Conservation (phyloP, 371 early-diverging fungal genomes). For the Mucor plumbeus region DNA sequence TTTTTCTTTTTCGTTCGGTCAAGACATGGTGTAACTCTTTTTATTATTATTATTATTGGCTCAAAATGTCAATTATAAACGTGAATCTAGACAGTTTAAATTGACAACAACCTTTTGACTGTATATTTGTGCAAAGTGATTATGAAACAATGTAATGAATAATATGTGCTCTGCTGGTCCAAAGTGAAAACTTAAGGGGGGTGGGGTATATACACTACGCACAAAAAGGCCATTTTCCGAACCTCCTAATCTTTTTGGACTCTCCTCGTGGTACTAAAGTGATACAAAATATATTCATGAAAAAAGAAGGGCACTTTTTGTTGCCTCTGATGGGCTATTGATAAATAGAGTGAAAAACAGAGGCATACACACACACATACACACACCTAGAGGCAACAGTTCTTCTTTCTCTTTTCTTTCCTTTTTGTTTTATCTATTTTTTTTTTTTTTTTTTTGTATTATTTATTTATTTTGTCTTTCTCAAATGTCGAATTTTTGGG, state of each 20-base stretch:
- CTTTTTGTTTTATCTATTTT: neutral
- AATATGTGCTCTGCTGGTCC: neutral
- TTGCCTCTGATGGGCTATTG: neutral
- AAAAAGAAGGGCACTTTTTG: slow-evolving; percentile 4
- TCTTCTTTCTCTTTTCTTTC: neutral
- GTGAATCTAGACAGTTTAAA: neutral
- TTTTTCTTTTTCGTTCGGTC: too few relatives aligned
- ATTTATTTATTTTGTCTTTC: too few relatives aligned
- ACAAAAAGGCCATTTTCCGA: slow-evolving; percentile 5
- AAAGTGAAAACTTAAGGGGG: slow-evolving; percentile 17
- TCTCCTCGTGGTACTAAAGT: slow-evolving; percentile 27
- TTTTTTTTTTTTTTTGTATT: neutral
- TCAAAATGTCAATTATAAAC: slow-evolving; percentile 2
- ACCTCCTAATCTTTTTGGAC: slow-evolving; percentile 15
- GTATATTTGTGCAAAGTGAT: neutral
- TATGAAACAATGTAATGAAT: neutral
- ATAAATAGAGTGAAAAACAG: neutral
- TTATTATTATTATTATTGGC: neutral
- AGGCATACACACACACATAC: neutral
- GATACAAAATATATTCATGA: slow-evolving; percentile 23
- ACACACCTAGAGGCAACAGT: neutral
- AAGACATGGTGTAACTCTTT: slow-evolving; percentile 1
- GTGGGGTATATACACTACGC: neutral
- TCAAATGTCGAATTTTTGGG: slow-evolving; percentile 7
- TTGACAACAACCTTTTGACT: neutral